Conservation (phyloP, 192 early-diverging fungal species). For the Backusella parvicylindrica region DNA sequence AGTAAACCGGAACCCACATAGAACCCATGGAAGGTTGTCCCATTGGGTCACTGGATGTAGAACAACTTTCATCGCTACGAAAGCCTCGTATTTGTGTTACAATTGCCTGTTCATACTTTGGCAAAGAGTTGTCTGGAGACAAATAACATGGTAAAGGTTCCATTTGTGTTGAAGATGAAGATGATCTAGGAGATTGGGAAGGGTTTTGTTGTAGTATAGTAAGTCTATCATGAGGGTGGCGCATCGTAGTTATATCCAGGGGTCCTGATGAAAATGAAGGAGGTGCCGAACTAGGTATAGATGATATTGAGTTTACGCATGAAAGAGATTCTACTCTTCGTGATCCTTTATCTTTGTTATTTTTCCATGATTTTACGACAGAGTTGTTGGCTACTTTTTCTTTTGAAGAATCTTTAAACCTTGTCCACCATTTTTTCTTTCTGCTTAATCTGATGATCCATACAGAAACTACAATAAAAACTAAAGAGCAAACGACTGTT, state of each 20-base stretch:
- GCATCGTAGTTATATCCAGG: neutral
- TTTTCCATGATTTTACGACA: slow-evolving; percentile 1
- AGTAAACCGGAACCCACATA: slow-evolving; percentile 4
- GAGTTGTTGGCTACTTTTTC: neutral
- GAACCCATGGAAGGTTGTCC: neutral
- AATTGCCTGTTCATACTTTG: slow-evolving; percentile 26
- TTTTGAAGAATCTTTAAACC: slow-evolving; percentile 1
- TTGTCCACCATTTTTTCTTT: neutral
- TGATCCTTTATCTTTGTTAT: neutral
- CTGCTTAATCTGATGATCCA: neutral
- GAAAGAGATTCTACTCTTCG: neutral
- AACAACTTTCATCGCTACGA: neutral
- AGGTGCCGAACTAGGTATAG: slow-evolving; percentile 12
- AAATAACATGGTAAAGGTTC: slow-evolving; percentile 14
- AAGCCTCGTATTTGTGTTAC: slow-evolving; percentile 19
- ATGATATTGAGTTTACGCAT: neutral
- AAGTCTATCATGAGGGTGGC: neutral
- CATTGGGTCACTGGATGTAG: neutral
- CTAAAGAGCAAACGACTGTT: neutral
- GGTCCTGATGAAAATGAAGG: slow-evolving; percentile 14
- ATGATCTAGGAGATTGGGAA: neutral
- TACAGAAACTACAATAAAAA: neutral
- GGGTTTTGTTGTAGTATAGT: neutral
- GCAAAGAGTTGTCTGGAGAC: slow-evolving; percentile 1
- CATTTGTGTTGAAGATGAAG: neutral